Evolutionary conservation across 2,329 filamentous ascomycete genomes (phyloP), one percentile per base, ranked within the genome.

Genomic region (Colletotrichum australisinense): DNA sequence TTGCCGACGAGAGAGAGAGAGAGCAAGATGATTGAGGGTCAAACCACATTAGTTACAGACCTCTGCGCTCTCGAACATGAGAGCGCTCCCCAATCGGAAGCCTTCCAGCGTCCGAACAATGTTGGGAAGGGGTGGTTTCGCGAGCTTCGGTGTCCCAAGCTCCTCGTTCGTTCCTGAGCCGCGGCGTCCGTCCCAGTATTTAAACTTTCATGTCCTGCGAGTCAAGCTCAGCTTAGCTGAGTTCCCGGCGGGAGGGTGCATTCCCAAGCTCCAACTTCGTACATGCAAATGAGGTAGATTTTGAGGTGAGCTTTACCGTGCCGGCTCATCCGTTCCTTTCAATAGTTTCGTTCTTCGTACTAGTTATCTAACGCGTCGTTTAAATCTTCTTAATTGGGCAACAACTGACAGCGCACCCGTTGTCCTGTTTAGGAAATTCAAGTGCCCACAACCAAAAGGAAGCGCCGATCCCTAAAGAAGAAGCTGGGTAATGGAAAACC

Each of bases 71-170:
- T 46, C 42, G 38, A 22, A 14, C 59, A 57, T 42, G 16, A n/a
- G 5, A 22, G 12, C 46, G 22, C 46, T 11, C 11, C 42, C 69
- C 66, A 69, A 69, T 72, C 52, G 66, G 66, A 32, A 59, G 59
- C 30, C 59, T 42, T 11, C 69, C 53, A 30, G 46, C 66, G 42
- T 69, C 66, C 69, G 69, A 72, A 69, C 59, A 52, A 35, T 59
- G 46, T 42, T 65, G 49, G 42, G 52, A 6, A n/a, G 42, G 38
- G 5, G 57, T 42, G 30, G 0, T 12, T 32, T 38, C 57, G 30
- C 55, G 6, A 57, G 28, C 55, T 19, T 11, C 55, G 26, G 52
- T 55, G 22, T 26, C 52, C n/a, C n/a, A 24, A 55, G 52, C n/a
- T 26, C 22, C 52, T 55, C 24, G 24, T 55, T 55, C 52, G n/a